phyloP scores from a whole-genome alignment of 257 asterid species.

The Jacaranda mimosifolia region DNA sequence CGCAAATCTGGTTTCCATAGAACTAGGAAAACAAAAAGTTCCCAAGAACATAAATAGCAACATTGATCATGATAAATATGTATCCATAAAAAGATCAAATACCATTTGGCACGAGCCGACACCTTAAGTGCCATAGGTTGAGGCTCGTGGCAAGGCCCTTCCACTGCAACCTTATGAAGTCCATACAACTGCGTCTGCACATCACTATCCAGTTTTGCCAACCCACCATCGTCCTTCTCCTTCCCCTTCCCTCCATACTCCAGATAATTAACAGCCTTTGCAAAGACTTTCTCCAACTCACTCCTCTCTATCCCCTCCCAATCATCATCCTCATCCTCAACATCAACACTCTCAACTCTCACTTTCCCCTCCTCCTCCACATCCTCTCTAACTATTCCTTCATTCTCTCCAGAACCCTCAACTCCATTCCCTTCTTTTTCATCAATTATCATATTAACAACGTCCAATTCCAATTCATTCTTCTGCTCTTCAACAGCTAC shows the following conservation, averaged over 20 bases:
- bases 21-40: background rate
- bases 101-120: constrained; percentile 92
- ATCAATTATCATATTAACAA: constrained; percentile 32
- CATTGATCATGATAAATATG: background rate
- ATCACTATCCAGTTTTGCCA: constrained; percentile 53
- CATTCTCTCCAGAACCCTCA: constrained; percentile 17
- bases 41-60: background rate
- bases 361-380: constrained; percentile 26
- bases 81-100: constrained; percentile 36
- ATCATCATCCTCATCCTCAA: constrained; percentile 61
- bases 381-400: constrained; percentile 28
- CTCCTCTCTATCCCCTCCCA: constrained; percentile 97
- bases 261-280: constrained; percentile 76
- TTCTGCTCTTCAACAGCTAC: constrained; percentile 18
- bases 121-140: constrained; percentile 85
- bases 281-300: constrained; percentile 82
- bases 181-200: constrained; percentile 76
- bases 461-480: constrained; percentile 25
- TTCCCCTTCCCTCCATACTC: constrained; percentile 58
- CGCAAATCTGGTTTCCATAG: background rate
- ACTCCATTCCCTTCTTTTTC: constrained; percentile 36
- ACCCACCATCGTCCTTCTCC: constrained; percentile 42
- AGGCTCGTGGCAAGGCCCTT: constrained; percentile 83
- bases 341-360: constrained; percentile 34
- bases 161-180: constrained; percentile 82